Evolutionary conservation across 1,139 yeast genomes (phyloP), one percentile per base, ranked within the genome.

Genomic region (Tardiomyces blankii): DNA sequence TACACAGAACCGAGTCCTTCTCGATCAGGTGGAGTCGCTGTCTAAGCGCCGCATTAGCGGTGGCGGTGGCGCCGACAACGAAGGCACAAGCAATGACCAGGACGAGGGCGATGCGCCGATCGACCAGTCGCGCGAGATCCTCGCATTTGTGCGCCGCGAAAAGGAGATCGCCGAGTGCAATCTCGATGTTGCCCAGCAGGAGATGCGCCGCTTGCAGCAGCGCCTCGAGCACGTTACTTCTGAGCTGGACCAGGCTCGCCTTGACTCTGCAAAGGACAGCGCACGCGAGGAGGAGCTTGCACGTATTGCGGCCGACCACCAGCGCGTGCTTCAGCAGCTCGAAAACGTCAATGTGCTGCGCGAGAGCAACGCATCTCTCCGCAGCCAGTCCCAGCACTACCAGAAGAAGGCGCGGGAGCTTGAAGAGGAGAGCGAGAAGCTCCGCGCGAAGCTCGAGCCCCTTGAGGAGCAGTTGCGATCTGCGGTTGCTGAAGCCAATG

Each of bases 91-190:
- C 8, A 69, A 64, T 42, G 51, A 39, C 12, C 50, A 43, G 25
- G 49, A 59, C 6, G 60, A 58, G 21, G 67, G 60, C 39, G 75
- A 73, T 41, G 55, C 73, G 56, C 16, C 35, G 4, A 4, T 5
- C 5, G 16, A 30, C 9, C 35, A 30, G 35, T 14, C 16, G 5
- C 74, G 77, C 46, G 82, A 81, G 52, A 73, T 87, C 33, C 66
- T 87, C 39, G 63, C 72, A 8, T 80, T 75, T 55, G 68, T 87
- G 48, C 80, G 89, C 44, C 79, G 83, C 51, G 95, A 86, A 55
- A 84, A 83, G 59, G 95, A 87, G 51, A 70, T 80, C 4, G 72
- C 80, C 1, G 85, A 80, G 47, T 74, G 79, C 18, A 82, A 80
- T 54, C 67, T 77, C 25, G 72, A 73, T 11, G 66, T 72, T 23